phyloP scores from a whole-genome alignment of 306 rosid genomes.

The Quillaja saponaria region DNA sequence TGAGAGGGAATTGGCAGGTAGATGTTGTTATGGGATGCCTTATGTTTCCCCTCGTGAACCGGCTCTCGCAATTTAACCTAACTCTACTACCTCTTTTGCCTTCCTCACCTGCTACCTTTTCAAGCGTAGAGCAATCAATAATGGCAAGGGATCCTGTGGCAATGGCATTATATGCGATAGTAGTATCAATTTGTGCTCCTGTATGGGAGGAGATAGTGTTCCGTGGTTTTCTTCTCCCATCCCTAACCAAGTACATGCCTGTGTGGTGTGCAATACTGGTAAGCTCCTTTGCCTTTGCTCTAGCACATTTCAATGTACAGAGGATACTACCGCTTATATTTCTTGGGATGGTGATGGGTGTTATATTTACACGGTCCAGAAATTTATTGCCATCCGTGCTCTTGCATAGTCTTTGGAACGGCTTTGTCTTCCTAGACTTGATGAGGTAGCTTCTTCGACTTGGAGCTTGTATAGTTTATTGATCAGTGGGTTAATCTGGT shows the following conservation, averaged over 20 bases:
- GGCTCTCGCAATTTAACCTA: conserved; percentile 83
- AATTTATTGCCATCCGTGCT: conserved; percentile 89
- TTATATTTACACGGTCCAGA: conserved; percentile 77
- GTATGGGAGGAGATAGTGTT: conserved; percentile 97
- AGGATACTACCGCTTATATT: conserved; percentile 92
- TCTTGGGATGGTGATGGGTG: conserved; percentile 93
- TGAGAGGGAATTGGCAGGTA: conserved; percentile 76
- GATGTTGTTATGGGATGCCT: conserved; percentile 90
- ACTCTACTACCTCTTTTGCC: conserved; percentile 78
- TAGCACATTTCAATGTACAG: conserved; percentile 90
- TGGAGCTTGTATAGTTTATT: conserved; percentile 29
- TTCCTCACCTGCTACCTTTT: conserved; percentile 69
- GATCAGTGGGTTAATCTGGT: conserved; percentile 12
- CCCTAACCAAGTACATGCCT: conserved; percentile 91
- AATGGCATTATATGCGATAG: conserved; percentile 76
- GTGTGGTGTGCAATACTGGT: conserved; percentile 90
- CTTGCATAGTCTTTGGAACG: conserved; percentile 99
- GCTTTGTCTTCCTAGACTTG: conserved; percentile 77
- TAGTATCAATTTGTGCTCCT: conserved; percentile 88
- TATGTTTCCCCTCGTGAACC: conserved; percentile 82
- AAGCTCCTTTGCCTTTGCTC: conserved; percentile 84
- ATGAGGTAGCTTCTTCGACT: conserved; percentile 59
- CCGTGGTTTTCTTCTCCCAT: conserved; percentile 91
- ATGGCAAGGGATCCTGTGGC: conserved; percentile 91
- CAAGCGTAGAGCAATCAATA: conserved; percentile 91